phyloP scores from a whole-genome alignment of 305 asterid species.

The Rubia balearica region DNA sequence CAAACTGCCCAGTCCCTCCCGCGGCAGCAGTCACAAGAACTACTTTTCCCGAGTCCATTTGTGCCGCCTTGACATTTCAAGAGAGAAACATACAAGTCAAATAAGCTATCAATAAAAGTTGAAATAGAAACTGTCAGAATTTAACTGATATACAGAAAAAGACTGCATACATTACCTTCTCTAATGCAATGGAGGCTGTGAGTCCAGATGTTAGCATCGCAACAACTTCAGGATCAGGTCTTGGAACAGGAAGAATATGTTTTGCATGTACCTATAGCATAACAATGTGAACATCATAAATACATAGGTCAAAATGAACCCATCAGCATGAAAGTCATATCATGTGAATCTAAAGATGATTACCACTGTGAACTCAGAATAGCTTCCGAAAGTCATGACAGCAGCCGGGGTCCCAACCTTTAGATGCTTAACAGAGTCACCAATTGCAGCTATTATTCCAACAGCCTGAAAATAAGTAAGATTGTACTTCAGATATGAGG shows the following conservation, averaged over 20 bases:
- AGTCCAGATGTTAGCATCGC: conserved; percentile 99
- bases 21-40: conserved; percentile 99
- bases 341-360: conserved; percentile 7
- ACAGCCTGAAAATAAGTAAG: conserved; percentile 58
- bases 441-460: conserved; percentile 85
- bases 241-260: conserved; percentile 88
- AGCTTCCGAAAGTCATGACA: conserved; percentile 83
- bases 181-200: conserved; percentile 90
- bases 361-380: conserved; percentile 82
- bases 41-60: conserved; percentile 70
- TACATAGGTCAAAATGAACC: background rate
- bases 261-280: conserved; percentile 58
- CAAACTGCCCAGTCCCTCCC: conserved; percentile 98
- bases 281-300: conserved; percentile 11
- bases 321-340: background rate
- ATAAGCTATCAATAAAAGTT: background rate
- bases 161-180: conserved; percentile 54
- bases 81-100: conserved; percentile 18
- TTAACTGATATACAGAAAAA: background rate
- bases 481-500: conserved; percentile 14
- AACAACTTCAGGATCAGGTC: conserved; percentile 94
- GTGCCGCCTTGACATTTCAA: conserved; percentile 62
- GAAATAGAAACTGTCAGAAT: background rate
- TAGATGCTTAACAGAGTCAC: conserved; percentile 71
- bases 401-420: conserved; percentile 96